Conservation (phyloP, 208 protist species). For the Leishmania turanica region DNA sequence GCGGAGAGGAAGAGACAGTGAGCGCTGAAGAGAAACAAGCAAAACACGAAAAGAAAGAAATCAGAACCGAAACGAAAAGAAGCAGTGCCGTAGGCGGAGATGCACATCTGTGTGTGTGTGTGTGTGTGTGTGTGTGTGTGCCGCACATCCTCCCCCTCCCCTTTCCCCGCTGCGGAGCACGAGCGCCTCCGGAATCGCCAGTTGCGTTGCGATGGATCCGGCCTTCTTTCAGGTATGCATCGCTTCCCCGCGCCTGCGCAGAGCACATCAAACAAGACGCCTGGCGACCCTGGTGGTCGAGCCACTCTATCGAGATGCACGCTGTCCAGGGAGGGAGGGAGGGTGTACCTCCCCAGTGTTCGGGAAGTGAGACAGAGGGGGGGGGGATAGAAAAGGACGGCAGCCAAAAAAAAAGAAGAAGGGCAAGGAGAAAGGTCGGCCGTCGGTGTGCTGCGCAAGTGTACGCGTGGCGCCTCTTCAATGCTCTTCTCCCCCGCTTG, state of each 20-base stretch:
- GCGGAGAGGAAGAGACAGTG: not conserved
- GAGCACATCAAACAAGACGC: not conserved
- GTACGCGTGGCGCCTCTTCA: not conserved
- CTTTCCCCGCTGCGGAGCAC: not conserved
- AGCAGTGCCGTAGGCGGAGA: not conserved
- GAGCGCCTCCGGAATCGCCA: not conserved
- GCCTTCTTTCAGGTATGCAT: not conserved
- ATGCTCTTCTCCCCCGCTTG: not conserved
- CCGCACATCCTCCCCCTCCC: not conserved
- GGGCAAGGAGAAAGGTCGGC: not conserved
- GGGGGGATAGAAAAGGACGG: not conserved
- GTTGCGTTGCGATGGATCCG: not conserved
- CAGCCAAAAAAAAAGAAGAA: not conserved
- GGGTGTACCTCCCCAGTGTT: not conserved
- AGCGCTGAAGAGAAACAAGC: not conserved
- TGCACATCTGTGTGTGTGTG: not conserved
- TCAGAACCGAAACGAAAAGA: not conserved
- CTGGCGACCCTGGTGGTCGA: not conserved
- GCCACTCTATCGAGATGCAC: not conserved
- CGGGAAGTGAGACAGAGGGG: not conserved
- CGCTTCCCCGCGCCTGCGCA: not conserved
- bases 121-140: not conserved
- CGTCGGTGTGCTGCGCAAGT: not conserved
- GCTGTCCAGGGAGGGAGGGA: not conserved
- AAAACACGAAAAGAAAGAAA: not conserved